Base-by-base conservation (phyloP, 805 yeast species). In the Jamesozyma rosinii region DNA sequence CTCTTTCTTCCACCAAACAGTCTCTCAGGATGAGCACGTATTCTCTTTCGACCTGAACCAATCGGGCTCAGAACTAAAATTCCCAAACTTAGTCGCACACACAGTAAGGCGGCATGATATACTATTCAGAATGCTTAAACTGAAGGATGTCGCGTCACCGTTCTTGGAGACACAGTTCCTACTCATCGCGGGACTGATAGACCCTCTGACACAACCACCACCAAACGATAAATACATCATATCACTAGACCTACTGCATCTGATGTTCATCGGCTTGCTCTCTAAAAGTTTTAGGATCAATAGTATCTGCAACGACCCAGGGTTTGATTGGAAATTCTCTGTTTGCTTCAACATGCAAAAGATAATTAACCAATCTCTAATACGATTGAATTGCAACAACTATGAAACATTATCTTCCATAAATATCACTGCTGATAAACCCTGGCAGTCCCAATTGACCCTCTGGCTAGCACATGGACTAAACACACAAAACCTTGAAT, bases 191-290 rank as follows among this genome's bases (percentile, higher is more conserved):
- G 54, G 67, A 0, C 49, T 76, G 38, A 66, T 68, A 6, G 89
- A 83, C 56, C 86, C 88, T 2, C 66, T 72, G 51, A 79, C 88
- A 1, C 86, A 81, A 51, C 88, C 92, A 0, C 70, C 72, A 22
- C 83, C 80, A 34, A 70, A 69, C 20, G 82, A 77, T 44, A 59
- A 64, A 11, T 63, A 67, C 42, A 64, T 78, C 1, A 64, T 79
- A 15, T 79, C 86, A 9, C 57, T 80, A 5, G 79, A 77, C 47
- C 55, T 71, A n/a, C 53, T 79, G 11, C 70, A 81, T 17, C 75
- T 75, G 46, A 49, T 77, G 38, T 61, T 76, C 20, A 58, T 78
- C 8, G 75, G 76, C 0, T 57, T 76, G 37, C 47, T 66, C 40
- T 52, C 50, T 11, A 55, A 55, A 3, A 44, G 49, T 20, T 58